These are phyloP conservation scores for Mortierella hygrophila DNA, from an alignment of 192 early-diverging fungal genomes.

Conservation along the genomic window DNA sequence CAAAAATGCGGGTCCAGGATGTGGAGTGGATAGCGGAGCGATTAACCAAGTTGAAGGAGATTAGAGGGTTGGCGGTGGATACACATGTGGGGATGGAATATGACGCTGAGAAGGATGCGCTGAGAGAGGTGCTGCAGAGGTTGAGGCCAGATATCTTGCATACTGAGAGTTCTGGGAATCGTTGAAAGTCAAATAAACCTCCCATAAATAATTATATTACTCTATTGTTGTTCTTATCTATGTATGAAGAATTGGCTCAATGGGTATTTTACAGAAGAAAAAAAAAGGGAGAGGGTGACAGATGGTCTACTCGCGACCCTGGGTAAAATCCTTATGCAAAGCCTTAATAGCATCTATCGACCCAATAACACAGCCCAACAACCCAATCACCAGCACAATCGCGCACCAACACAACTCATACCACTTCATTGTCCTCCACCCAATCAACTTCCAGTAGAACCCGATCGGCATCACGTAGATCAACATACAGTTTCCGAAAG, in stretches of 20 bases:
- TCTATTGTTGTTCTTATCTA: background rate
- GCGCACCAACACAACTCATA: constrained; percentile 62
- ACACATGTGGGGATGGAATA: background rate
- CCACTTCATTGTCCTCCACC: constrained; percentile 62
- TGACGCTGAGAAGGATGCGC: background rate
- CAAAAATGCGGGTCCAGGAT: background rate
- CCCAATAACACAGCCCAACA: constrained; percentile 75
- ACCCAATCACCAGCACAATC: constrained; percentile 67
- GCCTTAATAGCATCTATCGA: constrained; percentile 70
- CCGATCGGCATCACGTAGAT: constrained; percentile 87
- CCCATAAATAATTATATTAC: background rate
- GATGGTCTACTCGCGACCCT: background rate
- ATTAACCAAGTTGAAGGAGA: background rate
- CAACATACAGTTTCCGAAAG: constrained; percentile 77
- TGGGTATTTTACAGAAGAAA: background rate
- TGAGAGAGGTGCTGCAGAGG: background rate
- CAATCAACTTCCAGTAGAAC: constrained; percentile 79
- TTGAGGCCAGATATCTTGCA: background rate
- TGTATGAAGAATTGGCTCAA: background rate
- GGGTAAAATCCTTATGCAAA: constrained; percentile 59
- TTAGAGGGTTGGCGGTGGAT: background rate
- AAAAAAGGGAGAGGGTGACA: background rate
- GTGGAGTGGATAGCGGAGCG: background rate
- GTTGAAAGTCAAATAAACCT: background rate
- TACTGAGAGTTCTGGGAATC: background rate